phyloP scores from a whole-genome alignment of 73 alveolate species.

The Paramecium sexaurelia region DNA sequence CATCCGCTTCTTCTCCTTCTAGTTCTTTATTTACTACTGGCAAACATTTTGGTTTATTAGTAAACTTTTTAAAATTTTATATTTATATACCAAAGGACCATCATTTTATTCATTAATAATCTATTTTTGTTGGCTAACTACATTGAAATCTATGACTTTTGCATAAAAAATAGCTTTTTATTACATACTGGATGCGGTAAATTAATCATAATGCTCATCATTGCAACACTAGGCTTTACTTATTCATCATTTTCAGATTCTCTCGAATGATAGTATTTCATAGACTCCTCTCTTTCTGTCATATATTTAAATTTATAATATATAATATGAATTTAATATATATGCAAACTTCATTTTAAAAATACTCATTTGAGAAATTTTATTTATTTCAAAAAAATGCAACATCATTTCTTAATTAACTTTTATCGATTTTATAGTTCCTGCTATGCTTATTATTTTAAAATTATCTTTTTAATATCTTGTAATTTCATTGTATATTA shows the following conservation, averaged over 20 bases:
- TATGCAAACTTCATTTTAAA: not conserved
- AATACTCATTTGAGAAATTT: too few relatives aligned
- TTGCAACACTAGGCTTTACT: not conserved
- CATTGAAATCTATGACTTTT: not conserved
- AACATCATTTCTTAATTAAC: too few relatives aligned
- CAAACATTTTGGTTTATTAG: not conserved
- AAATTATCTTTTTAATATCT: too few relatives aligned
- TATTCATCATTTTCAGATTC: slow-evolving; percentile 20
- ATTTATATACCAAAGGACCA: not conserved
- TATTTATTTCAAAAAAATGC: too few relatives aligned
- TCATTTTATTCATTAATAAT: not conserved
- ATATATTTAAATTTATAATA: not conserved
- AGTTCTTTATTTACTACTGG: not conserved
- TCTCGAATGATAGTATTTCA: not conserved
- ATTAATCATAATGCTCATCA: not conserved
- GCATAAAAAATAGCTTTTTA: slow-evolving; percentile 6
- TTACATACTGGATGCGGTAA: slow-evolving; percentile 13
- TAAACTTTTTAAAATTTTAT: not conserved
- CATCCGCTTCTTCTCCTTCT: not conserved
- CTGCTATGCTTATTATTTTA: too few relatives aligned
- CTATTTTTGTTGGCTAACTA: not conserved
- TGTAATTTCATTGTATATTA: too few relatives aligned
- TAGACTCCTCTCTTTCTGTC: slow-evolving; percentile 4
- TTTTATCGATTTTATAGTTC: too few relatives aligned
- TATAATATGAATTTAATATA: not conserved